Evolutionary conservation across 2,329 filamentous ascomycete species (phyloP).

Genomic region (Fusarium fujikuroi): DNA sequence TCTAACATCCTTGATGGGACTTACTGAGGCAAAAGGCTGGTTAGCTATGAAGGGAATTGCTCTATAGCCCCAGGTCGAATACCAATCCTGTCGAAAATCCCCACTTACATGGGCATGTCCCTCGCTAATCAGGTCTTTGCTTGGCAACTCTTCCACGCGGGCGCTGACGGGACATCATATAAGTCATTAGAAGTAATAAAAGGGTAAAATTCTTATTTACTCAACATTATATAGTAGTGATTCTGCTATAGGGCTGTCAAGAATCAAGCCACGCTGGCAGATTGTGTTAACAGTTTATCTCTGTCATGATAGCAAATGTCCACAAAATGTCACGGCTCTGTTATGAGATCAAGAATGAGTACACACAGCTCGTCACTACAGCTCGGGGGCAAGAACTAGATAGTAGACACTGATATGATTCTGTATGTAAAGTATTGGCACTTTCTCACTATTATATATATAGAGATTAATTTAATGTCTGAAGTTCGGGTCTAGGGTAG

Average conservation of each 20-base stretch:
- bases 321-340: too few species aligned
- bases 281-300: too few species aligned
- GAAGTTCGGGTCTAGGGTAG: neutral
- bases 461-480: neutral
- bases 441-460: neutral
- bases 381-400: rapidly evolving
- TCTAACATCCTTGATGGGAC: neutral
- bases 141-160: neutral
- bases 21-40: constrained; percentile 4
- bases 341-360: too few species aligned
- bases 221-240: too few species aligned
- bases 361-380: neutral
- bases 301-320: too few species aligned
- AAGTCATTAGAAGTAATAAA: neutral
- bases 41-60: neutral
- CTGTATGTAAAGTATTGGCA: neutral
- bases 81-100: neutral
- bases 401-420: neutral
- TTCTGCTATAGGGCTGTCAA: too few species aligned
- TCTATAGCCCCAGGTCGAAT: neutral
- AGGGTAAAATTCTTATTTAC: rapidly evolving
- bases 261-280: rapidly evolving
- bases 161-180: neutral
- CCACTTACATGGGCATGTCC: neutral
- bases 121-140: neutral